These are phyloP conservation scores for Cryptosporidium andersoni DNA, from an alignment of 169 alveolate genomes.

Conservation along the genomic window DNA sequence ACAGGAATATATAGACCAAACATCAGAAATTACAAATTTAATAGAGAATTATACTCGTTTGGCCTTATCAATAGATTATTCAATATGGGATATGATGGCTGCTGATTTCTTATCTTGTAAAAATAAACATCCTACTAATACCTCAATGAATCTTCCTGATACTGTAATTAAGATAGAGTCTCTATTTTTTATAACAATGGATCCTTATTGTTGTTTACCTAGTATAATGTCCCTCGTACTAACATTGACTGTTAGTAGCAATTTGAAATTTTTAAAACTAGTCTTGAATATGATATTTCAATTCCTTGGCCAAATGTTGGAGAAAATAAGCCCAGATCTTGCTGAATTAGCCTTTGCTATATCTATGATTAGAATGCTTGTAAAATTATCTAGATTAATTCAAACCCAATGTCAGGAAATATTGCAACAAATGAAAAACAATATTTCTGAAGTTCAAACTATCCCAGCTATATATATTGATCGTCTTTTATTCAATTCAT, in stretches of 20 bases:
- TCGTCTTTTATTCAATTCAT: conserved; percentile 36
- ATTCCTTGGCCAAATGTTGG: conserved; percentile 20
- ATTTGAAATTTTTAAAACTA: conserved; percentile 1
- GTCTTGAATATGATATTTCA: neutral
- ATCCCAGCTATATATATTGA: neutral
- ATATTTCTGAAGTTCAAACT: neutral
- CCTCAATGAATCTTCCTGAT: too few relatives aligned
- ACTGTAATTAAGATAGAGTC: neutral
- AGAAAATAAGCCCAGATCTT: conserved; percentile 59
- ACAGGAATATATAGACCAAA: too few relatives aligned
- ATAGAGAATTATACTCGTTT: conserved; percentile 9
- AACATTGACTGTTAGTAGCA: neutral
- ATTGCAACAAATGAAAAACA: neutral
- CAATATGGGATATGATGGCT: conserved; percentile 35
- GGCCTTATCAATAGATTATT: conserved; percentile 40
- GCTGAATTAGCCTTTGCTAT: conserved; percentile 62
- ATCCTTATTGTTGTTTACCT: conserved; percentile 50
- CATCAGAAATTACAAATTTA: too few relatives aligned
- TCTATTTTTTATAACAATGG: conserved; percentile 42
- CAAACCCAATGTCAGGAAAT: neutral
- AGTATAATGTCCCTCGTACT: neutral
- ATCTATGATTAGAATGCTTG: conserved; percentile 5
- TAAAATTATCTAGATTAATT: conserved; percentile 1
- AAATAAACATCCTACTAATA: too few relatives aligned
- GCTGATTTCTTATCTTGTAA: conserved; percentile 9